Evolutionary conservation across 768 basidiomycete species (phyloP), one percentile per base, ranked within the genome.

Genomic region (Paxillus ammoniavirescens): DNA sequence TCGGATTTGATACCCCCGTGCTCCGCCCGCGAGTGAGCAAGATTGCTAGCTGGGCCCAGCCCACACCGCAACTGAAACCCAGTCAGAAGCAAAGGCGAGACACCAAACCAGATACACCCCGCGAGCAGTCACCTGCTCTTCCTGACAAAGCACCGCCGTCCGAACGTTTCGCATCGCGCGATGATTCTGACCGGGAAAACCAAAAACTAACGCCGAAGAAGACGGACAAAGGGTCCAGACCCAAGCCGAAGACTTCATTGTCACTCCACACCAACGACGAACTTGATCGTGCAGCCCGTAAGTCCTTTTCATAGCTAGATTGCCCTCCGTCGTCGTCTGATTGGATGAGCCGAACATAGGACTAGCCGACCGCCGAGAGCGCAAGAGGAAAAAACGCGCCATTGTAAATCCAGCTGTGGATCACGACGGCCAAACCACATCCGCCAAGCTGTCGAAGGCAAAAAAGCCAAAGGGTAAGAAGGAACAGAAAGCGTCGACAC

Each of bases 321-420:
- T 26, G 23, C 21, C 30, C 12, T 21, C 28, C 21, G 9, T 12
- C 15, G n/a, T 43, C 42, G 26, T 18, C 8, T 40, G 21, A 55
- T 31, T 33, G 36, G 28, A 21, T 3, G 49, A 18, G 4, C 31
- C 21, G 41, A 13, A 23, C 23, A 10, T 40, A 91, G 89, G 88
- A 50, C 69, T 88, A 12, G 72, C 76, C 10, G 84, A 86, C 57
- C 80, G 89, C 26, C 80, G 85, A 13, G 81, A 87, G 55, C 76
- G 82, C 42, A 84, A 85, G 65, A 79, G 81, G 49, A 69, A 69
- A 21, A 88, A 82, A 61, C 78, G 78, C 18, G 77, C 75, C 2
- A 82, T 87, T 36, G 74, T 84, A 36, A 64, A 73, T 37, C 54
- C 61, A 28, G 42, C 53, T 18, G 55, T 53, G 33, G 55, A 58